These are phyloP conservation scores for Mycena metata DNA, from an alignment of 768 basidiomycete genomes.

Conservation along the genomic window DNA sequence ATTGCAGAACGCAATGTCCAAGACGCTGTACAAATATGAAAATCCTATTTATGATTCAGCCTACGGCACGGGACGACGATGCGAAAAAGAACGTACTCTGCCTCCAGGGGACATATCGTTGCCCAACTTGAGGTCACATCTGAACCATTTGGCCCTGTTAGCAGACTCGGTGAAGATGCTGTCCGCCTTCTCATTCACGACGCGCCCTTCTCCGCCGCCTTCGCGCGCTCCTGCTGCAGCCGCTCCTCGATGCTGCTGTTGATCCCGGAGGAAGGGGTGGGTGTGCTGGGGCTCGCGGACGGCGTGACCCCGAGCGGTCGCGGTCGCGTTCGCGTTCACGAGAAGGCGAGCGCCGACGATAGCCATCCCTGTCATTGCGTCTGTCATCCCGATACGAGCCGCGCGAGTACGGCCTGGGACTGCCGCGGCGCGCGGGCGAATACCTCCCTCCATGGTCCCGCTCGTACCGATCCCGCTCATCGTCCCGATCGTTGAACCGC, in stretches of 20 bases:
- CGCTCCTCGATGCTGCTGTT: conserved; percentile 90
- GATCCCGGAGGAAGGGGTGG: conserved; percentile 57
- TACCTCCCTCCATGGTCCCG: conserved; percentile 32
- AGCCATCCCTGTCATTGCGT: conserved; percentile 51
- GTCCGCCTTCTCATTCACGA: conserved; percentile 85
- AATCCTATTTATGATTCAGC: conserved; percentile 50
- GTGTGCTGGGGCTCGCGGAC: conserved; percentile 42
- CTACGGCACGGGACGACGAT: conserved; percentile 1
- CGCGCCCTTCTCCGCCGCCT: conserved; percentile 87
- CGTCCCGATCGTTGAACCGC: conserved; percentile 68
- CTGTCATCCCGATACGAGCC: conserved; percentile 61
- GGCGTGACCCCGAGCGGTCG: conserved; percentile 72
- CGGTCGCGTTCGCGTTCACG: conserved; percentile 44
- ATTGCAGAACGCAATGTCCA: conserved; percentile 88
- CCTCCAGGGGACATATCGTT: conserved; percentile 84
- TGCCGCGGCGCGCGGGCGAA: conserved; percentile 45
- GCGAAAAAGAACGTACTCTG: conserved; percentile 69
- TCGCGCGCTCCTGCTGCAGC: conserved; percentile 87
- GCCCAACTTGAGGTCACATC: conserved; percentile 82
- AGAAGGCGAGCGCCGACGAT: conserved; percentile 49
- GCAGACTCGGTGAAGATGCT: conserved; percentile 91
- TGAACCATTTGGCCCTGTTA: conserved; percentile 71
- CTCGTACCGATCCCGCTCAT: conserved; percentile 53
- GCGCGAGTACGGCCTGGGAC: conserved; percentile 63
- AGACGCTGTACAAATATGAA: conserved; percentile 66